phyloP scores from a whole-genome alignment of 352 stramenopile genomes.

The Pythium chondricola region DNA sequence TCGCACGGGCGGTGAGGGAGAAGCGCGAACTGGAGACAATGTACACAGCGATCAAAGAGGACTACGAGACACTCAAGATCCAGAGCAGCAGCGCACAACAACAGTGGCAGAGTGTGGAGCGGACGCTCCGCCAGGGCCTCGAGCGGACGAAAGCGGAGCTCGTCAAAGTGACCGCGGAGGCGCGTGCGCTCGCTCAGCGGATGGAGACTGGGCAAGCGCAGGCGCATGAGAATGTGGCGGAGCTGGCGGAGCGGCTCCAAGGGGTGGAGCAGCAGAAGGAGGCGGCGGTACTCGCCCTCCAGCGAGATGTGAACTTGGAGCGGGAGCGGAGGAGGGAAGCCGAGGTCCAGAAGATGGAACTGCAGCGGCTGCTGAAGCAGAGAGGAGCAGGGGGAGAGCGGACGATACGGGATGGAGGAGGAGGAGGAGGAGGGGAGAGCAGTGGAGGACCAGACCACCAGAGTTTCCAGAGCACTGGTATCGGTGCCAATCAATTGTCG shows the following conservation, averaged over 20 bases:
- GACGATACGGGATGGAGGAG: background rate
- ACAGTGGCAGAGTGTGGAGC: constrained; percentile 40
- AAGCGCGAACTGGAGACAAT: constrained; percentile 52
- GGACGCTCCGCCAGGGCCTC: constrained; percentile 37
- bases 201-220: constrained; percentile 46
- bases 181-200: constrained; percentile 37
- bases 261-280: constrained; percentile 54
- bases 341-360: constrained; percentile 54
- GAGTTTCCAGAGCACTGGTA: background rate
- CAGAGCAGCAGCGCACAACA: constrained; percentile 32
- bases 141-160: constrained; percentile 58
- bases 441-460: background rate
- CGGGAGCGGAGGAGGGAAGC: constrained; percentile 46
- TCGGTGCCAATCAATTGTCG: too few species aligned
- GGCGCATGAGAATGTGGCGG: constrained; percentile 58
- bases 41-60: constrained; percentile 40
- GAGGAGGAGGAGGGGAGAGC: background rate
- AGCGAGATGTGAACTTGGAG: constrained; percentile 55
- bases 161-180: constrained; percentile 30
- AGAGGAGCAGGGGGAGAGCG: background rate
- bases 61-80: constrained; percentile 34
- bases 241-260: constrained; percentile 41
- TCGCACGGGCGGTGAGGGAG: constrained; percentile 33
- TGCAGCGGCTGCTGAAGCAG: constrained; percentile 42
- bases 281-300: constrained; percentile 22